These are phyloP conservation scores for Amanita exitialis DNA, from an alignment of 768 basidiomycete species.

Conservation along the genomic window DNA sequence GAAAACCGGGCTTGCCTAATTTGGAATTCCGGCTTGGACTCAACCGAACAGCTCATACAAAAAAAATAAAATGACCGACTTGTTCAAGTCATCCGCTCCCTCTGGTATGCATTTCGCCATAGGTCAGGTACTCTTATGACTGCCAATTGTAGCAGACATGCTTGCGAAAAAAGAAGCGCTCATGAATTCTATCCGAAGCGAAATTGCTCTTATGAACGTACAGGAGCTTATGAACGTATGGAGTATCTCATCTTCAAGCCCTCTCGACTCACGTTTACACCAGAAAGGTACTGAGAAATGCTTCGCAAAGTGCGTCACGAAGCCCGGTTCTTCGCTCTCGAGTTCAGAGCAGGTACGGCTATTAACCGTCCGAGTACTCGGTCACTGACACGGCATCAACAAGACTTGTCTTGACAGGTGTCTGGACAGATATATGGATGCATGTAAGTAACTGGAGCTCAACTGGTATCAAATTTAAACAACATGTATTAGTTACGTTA, in stretches of 20 bases:
- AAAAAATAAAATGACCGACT: conserved; percentile 36
- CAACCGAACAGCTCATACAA: background rate
- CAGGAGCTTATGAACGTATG: conserved; percentile 73
- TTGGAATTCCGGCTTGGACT: background rate
- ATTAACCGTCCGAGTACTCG: background rate
- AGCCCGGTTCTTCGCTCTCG: conserved; percentile 61
- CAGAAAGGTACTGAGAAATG: conserved; percentile 79
- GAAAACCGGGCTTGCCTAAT: background rate
- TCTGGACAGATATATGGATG: conserved; percentile 77
- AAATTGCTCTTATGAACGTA: conserved; percentile 65
- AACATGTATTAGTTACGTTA: conserved; percentile 49
- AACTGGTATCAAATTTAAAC: background rate
- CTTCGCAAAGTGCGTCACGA: conserved; percentile 66
- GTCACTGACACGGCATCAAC: conserved; percentile 4
- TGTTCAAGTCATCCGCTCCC: conserved; percentile 30
- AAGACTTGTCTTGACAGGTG: conserved; percentile 69
- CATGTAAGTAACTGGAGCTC: conserved; percentile 45
- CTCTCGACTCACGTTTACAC: conserved; percentile 3
- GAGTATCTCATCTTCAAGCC: conserved; percentile 9
- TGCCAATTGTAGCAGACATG: conserved; percentile 25
- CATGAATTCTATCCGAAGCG: conserved; percentile 57
- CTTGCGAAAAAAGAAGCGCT: conserved; percentile 38
- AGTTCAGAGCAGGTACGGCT: conserved; percentile 58
- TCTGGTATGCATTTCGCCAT: conserved; percentile 15
- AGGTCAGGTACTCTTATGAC: background rate